Base-by-base conservation (phyloP, 768 basidiomycete genomes). In the Rhodotorula paludigena region DNA sequence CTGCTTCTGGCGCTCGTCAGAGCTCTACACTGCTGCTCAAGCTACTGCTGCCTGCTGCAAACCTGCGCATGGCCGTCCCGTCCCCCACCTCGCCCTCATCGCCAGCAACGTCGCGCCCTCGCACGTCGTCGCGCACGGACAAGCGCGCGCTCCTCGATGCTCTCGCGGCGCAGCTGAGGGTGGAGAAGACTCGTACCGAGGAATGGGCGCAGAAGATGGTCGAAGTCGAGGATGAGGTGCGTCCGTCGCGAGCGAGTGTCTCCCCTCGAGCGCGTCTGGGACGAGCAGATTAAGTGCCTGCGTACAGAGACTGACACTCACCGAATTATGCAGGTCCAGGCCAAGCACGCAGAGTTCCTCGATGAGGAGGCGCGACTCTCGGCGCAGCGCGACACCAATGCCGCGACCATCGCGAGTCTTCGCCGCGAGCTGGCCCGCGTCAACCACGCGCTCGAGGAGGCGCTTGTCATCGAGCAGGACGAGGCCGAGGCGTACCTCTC, bases 291-390 rank as follows among this genome's bases (percentile, higher is more conserved):
- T n/a, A n/a, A n/a, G n/a, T n/a, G n/a, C n/a, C n/a, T n/a, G n/a
- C n/a, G n/a, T n/a, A n/a, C n/a, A n/a, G n/a, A 8, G 28, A 28
- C 14, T 32, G 25, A 14, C 49, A 3, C 33, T n/a, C n/a, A n/a
- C n/a, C n/a, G n/a, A 15, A 14, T 14, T 28, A 16, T 25, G 10
- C 54, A 68, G 67, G 58, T 68, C 45, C 44, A 60, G 36, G 23
- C 59, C 36, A 60, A 64, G 25, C 67, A 68, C 53, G 11, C 48
- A 32, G 48, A 63, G 5, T 68, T 68, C 62, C 44, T 68, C 38
- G 52, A 58, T n/a, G 62, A 63, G 32, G 62, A 68, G 47, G 47
- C 38, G 25, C 21, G 38, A 21, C 56, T 48, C 38, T 39, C 42
- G 0, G 15, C 28, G 12, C 16, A 48, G 14, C 62, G 57, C 16